Evolutionary conservation across 345 rosid species (phyloP).

Genomic region (Gossypium australe): DNA sequence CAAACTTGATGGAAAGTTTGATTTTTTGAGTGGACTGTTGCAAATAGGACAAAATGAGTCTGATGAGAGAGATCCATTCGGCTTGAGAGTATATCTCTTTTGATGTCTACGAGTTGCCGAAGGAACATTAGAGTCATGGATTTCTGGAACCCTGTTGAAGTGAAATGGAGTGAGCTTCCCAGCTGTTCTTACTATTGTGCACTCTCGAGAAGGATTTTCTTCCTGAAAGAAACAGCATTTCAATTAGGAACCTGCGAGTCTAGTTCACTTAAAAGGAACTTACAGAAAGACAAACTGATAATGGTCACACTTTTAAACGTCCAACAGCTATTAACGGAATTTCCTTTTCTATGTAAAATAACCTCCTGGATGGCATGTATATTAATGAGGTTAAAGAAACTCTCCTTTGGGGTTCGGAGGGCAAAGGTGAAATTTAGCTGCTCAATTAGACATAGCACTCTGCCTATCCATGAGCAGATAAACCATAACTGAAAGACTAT

Average conservation of each 20-base stretch:
- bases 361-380: not conserved
- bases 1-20: slow-evolving; percentile 31
- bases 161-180: slow-evolving; percentile 88
- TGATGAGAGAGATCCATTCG: slow-evolving; percentile 57
- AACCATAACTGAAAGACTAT: not conserved
- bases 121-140: slow-evolving; percentile 56
- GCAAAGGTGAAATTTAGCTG: not conserved
- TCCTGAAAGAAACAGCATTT: slow-evolving; percentile 41
- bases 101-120: slow-evolving; percentile 72
- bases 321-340: not conserved
- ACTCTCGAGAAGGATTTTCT: slow-evolving; percentile 88
- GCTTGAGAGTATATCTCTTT: slow-evolving; percentile 60
- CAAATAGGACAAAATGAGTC: slow-evolving; percentile 80
- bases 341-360: not conserved
- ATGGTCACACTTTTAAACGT: not conserved
- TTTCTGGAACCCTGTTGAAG: slow-evolving; percentile 80
- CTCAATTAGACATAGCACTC: not conserved
- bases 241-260: not conserved
- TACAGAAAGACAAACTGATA: not conserved
- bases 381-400: not conserved
- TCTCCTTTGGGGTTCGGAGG: not conserved
- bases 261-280: slow-evolving; percentile 4
- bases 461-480: not conserved
- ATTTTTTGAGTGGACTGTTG: slow-evolving; percentile 47
- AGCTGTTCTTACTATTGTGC: slow-evolving; percentile 81